phyloP scores from a whole-genome alignment of 78 protist genomes.

The Dictyostelium citrinum region DNA sequence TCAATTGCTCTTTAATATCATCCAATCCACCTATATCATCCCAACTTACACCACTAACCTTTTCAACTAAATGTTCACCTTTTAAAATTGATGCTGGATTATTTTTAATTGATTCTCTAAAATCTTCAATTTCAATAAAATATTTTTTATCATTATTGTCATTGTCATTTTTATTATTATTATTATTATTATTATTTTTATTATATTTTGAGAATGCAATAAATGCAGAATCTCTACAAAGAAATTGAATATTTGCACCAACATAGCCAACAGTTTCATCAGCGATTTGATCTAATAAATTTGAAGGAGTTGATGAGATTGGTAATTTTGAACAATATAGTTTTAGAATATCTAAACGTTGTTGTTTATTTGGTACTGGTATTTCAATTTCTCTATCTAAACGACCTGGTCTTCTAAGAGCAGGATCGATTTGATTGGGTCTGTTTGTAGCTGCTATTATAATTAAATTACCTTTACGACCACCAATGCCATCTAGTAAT shows the following conservation, averaged over 20 bases:
- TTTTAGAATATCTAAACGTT: slow-evolving; percentile 39
- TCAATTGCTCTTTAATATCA: slow-evolving; percentile 34
- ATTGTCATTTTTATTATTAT: background rate
- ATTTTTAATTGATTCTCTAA: slow-evolving; percentile 24
- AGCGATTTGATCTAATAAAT: background rate
- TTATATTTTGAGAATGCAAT: slow-evolving; percentile 45
- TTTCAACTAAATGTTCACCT: slow-evolving; percentile 5
- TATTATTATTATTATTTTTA: background rate
- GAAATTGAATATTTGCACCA: slow-evolving; percentile 74
- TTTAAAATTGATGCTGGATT: slow-evolving; percentile 50
- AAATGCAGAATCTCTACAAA: slow-evolving; percentile 71
- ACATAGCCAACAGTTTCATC: slow-evolving; percentile 74
- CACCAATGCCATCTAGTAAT: slow-evolving; percentile 64
- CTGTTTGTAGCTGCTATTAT: slow-evolving; percentile 85
- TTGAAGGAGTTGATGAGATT: background rate
- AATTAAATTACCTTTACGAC: slow-evolving; percentile 45
- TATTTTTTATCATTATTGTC: background rate
- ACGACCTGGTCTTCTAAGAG: slow-evolving; percentile 85
- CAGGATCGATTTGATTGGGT: slow-evolving; percentile 80
- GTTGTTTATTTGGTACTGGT: slow-evolving; percentile 60
- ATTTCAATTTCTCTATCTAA: slow-evolving; percentile 79
- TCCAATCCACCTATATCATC: slow-evolving; percentile 90
- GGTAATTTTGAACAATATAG: slow-evolving; percentile 32
- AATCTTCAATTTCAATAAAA: slow-evolving; percentile 10
- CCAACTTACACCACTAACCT: slow-evolving; percentile 56